Evolutionary conservation across 176 grass and related monocot genomes (phyloP).

Genomic region (Elaeis guineensis): DNA sequence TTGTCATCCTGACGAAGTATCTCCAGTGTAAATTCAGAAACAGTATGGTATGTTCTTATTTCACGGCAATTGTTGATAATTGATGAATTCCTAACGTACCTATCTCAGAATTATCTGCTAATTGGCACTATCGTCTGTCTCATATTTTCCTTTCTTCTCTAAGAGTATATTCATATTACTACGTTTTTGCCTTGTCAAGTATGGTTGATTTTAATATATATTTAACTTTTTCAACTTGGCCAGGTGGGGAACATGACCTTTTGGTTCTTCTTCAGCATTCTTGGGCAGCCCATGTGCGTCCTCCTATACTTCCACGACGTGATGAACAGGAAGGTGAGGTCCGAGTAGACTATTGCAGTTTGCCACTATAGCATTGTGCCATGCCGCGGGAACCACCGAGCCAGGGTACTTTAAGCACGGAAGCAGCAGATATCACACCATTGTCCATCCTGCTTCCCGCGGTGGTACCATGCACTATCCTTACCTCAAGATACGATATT

Average conservation of each 20-base stretch:
- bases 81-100: too few relatives aligned
- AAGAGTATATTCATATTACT: neutral
- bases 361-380: too few relatives aligned
- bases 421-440: too few relatives aligned
- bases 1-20: constrained; percentile 79
- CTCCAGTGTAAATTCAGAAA: constrained; percentile 75
- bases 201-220: too few relatives aligned
- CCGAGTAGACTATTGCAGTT: constrained; percentile 15
- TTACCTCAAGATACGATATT: too few relatives aligned
- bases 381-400: too few relatives aligned
- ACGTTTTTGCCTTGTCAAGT: too few relatives aligned
- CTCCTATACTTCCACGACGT: constrained; percentile 96
- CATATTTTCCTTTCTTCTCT: neutral
- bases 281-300: constrained; percentile 91
- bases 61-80: too few relatives aligned
- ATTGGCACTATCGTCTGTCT: neutral
- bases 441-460: too few relatives aligned
- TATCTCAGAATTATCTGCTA: too few relatives aligned
- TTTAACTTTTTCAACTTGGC: neutral
- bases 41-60: constrained; percentile 46
- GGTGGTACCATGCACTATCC: too few relatives aligned
- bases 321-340: constrained; percentile 71
- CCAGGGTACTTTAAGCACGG: too few relatives aligned
- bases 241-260: constrained; percentile 99
- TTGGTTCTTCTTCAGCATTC: constrained; percentile 99